A percentile compares a stretch with the other conserved stretches of the same genome.
These are phyloP conservation scores for Diaporthe amygdali DNA, from an alignment of 2,329 filamentous ascomycete genomes.

Conservation along the genomic window DNA sequence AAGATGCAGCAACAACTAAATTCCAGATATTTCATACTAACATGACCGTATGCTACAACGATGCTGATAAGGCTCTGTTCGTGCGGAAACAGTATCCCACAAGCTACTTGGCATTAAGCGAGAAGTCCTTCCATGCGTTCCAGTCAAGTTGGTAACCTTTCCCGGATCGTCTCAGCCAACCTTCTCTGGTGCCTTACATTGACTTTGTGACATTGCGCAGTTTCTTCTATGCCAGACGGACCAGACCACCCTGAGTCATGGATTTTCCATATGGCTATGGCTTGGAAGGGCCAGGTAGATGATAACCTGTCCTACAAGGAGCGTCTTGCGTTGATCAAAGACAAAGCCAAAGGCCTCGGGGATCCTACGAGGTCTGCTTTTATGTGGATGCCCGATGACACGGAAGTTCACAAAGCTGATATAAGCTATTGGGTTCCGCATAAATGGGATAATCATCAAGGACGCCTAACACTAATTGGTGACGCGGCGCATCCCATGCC, in stretches of 20 bases:
- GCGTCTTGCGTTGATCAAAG: not conserved
- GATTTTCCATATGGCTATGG: constrained; percentile 4
- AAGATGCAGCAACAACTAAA: not conserved
- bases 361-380: not conserved
- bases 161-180: too few relatives aligned
- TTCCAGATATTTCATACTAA: not conserved
- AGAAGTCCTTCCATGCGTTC: not conserved
- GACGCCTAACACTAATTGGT: not conserved
- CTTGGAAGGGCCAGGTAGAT: not conserved
- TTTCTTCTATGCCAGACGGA: not conserved
- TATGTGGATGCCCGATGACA: not conserved
- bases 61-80: not conserved
- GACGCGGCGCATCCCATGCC: constrained; percentile 4
- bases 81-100: not conserved
- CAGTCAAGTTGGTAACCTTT: not conserved
- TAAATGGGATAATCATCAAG: not conserved
- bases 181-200: not conserved
- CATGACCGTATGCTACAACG: not conserved
- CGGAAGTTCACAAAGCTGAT: constrained; percentile 1
- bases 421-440: not conserved
- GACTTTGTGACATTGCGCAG: not conserved
- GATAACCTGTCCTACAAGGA: not conserved
- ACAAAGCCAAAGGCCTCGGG: not conserved
- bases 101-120: constrained; percentile 1
- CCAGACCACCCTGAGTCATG: not conserved